Evolutionary conservation across 2,329 filamentous ascomycete species (phyloP).

Genomic region (Cladosporium colombiae): DNA sequence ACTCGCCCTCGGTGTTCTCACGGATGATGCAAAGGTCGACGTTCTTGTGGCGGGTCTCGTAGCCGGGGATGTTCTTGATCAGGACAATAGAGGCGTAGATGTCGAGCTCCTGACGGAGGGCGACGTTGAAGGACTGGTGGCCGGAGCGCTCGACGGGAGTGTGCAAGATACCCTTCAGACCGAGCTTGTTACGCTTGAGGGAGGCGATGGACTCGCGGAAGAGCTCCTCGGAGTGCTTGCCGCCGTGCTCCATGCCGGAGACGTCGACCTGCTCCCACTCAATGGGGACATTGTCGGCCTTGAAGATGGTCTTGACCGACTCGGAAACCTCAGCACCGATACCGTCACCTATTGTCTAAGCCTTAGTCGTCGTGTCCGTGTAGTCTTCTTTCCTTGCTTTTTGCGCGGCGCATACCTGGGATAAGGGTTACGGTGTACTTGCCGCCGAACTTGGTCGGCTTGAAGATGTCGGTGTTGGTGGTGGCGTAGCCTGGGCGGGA

Average conservation of each 20-base stretch:
- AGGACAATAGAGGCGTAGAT: constrained; percentile 98
- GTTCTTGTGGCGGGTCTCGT: constrained; percentile 94
- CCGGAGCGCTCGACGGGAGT: constrained; percentile 95
- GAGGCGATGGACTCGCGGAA: constrained; percentile 96
- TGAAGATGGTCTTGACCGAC: constrained; percentile 98
- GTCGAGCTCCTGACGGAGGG: constrained; percentile 97
- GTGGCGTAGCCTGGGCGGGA: constrained; percentile 66
- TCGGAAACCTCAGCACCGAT: constrained; percentile 97
- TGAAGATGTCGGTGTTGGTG: constrained; percentile 93
- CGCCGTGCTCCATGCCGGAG: constrained; percentile 80
- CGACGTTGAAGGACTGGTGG: constrained; percentile 99
- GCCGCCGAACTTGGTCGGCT: constrained; percentile 97
- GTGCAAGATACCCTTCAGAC: constrained; percentile 97
- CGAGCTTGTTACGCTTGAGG: constrained; percentile 97
- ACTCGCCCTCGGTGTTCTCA: constrained; percentile 99
- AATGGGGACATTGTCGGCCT: constrained; percentile 97
- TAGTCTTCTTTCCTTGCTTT: constrained; percentile 9
- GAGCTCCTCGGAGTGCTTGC: constrained; percentile 87
- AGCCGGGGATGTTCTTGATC: constrained; percentile 99
- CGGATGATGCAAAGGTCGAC: constrained; percentile 99
- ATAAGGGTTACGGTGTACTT: constrained; percentile 99
- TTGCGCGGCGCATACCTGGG: constrained; percentile 63
- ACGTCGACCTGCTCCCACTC: constrained; percentile 99
- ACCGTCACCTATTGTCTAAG: constrained; percentile 67
- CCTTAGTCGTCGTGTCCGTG: constrained; percentile 12